phyloP scores from a whole-genome alignment of 2,329 filamentous ascomycete species.

The Trichoderma afroharzianum region DNA sequence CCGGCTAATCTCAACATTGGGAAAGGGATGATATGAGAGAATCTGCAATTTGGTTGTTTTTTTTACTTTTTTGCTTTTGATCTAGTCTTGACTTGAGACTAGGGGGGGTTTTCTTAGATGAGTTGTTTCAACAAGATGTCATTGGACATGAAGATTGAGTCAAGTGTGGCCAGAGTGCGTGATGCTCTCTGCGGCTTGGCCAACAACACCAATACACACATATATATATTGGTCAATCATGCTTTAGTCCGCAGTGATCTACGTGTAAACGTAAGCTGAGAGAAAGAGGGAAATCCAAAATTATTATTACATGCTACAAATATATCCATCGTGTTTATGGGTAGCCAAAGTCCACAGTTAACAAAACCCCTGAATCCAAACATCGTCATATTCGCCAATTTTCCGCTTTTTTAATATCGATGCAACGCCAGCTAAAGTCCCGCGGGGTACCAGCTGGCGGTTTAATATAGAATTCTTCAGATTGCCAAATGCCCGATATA shows the following conservation, averaged over 20 bases:
- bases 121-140: not conserved
- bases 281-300: not conserved
- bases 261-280: not conserved
- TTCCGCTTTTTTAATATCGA: not conserved
- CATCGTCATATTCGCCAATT: not conserved
- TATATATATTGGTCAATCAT: not conserved
- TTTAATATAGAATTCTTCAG: not conserved
- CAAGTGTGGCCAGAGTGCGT: not conserved
- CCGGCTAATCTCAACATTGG: slow-evolving; percentile 25
- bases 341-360: not conserved
- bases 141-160: not conserved
- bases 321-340: not conserved
- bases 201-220: not conserved
- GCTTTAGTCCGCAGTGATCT: not conserved
- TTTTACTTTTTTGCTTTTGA: not conserved
- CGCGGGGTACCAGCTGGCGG: not conserved
- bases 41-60: slow-evolving; percentile 2
- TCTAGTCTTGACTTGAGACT: not conserved
- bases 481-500: not conserved
- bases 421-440: not conserved
- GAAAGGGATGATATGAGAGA: slow-evolving; percentile 12
- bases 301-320: not conserved
- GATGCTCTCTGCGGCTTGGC: not conserved
- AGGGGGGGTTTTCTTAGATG: not conserved
- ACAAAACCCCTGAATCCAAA: not conserved